Evolutionary conservation across 2,329 filamentous ascomycete genomes (phyloP), one percentile per base, ranked within the genome.

Genomic region (Epichloe sylvatica): DNA sequence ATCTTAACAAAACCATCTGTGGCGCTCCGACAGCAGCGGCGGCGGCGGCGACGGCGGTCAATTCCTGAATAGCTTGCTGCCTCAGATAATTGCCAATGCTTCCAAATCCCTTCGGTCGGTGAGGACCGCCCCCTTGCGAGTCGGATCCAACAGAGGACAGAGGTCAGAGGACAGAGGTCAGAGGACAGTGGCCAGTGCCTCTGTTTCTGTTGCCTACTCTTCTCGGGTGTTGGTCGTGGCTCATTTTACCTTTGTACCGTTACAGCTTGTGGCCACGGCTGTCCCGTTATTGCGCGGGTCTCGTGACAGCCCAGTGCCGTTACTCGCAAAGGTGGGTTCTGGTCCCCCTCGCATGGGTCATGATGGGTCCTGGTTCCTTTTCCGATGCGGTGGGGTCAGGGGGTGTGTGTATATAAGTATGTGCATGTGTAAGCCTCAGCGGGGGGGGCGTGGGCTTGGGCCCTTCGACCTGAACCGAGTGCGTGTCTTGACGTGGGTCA

Each of bases 371-470:
- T 49, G 36, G 41, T 42, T 38, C 37, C 46, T 43, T 45, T 36
- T 46, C 46, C 50, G 46, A 51, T 49, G 46, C 46, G 21, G 36
- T 49, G 50, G 50, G 42, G 45, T 43, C 35, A 39, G 34, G 45
- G 45, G 49, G 49, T 21, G 45, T 42, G 49, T 43, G 49, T 33
- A 38, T 43, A 25, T 35, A 8, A 15, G 42, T 2, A 34, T 37
- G 44, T 13, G n/a, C 23, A 21, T 37, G 19, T 45, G 23, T 41
- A 44, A 38, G 37, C 17, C 5, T 30, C 34, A 19, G 3, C 19
- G 9, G 30, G n/a, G 35, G 35, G 35, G 38, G 15, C 11, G 35
- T 23, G 33, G 44, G 39, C 25, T 19, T 19, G 33, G 38, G 47
- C 34, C 25, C 38, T 44, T 33, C 19, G 30, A 43, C 23, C 46